These are phyloP conservation scores for Cyberlindnera sargentensis DNA, from an alignment of 805 yeast genomes.

Conservation along the genomic window DNA sequence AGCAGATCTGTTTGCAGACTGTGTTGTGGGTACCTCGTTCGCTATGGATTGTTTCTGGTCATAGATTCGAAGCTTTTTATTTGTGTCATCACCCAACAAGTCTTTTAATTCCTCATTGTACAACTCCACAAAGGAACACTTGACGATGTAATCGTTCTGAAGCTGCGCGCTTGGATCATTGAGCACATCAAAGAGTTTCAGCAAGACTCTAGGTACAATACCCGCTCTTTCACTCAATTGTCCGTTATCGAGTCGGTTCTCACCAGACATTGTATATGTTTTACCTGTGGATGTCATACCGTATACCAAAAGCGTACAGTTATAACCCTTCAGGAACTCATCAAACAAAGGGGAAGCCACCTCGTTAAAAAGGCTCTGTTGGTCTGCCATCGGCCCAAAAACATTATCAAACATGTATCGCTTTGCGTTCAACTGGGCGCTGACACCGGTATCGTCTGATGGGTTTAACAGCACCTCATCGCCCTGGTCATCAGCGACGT, in stretches of 20 bases:
- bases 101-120: conserved; percentile 85
- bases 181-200: conserved; percentile 49
- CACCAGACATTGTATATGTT: conserved; percentile 76
- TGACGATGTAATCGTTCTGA: conserved; percentile 53
- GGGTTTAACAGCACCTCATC: conserved; percentile 42
- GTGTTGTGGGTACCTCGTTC: conserved; percentile 1
- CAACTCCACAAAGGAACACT: conserved; percentile 75
- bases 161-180: conserved; percentile 20
- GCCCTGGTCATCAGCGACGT: conserved; percentile 39
- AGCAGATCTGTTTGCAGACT: conserved; percentile 14
- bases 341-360: conserved; percentile 58
- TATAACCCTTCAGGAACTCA: conserved; percentile 70
- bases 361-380: conserved; percentile 53
- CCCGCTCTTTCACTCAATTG: conserved; percentile 47
- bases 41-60: conserved; percentile 28
- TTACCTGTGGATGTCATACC: conserved; percentile 94
- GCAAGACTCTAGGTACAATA: conserved; percentile 56
- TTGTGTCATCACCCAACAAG: conserved; percentile 39
- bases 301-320: conserved; percentile 79
- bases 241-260: conserved; percentile 28
- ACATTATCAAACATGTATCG: conserved; percentile 73
- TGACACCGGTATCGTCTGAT: conserved; percentile 30
- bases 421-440: conserved; percentile 39
- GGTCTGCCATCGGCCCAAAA: conserved; percentile 78
- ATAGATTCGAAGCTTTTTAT: conserved; percentile 46